Evolutionary conservation across 805 yeast species (phyloP).

Genomic region (Danielia reshetovae): DNA sequence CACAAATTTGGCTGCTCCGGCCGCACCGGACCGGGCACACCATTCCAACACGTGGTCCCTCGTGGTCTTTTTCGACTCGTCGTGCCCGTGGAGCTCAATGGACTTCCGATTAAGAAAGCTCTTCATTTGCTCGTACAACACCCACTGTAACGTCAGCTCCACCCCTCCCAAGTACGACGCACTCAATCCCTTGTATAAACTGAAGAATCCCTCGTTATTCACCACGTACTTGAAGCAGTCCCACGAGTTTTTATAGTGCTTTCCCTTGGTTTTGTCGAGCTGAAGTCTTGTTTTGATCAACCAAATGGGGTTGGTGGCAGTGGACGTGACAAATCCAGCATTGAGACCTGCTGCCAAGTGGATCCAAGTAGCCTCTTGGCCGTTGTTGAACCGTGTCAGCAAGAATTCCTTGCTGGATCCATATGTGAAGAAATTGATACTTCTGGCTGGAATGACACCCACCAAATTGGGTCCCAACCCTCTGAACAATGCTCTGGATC

Average conservation of each 20-base stretch:
- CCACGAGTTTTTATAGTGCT: constrained; percentile 74
- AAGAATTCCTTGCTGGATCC: constrained; percentile 85
- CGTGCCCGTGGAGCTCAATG: constrained; percentile 29
- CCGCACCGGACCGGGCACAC: constrained; percentile 96
- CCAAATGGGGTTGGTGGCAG: constrained; percentile 98
- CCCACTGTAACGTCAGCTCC: constrained; percentile 95
- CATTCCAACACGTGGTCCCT: constrained; percentile 75
- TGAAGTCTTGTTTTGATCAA: constrained; percentile 91
- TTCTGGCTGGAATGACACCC: constrained; percentile 97
- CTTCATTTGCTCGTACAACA: constrained; percentile 93
- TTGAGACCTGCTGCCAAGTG: constrained; percentile 82
- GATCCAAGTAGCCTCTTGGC: constrained; percentile 77
- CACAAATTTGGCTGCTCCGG: constrained; percentile 91
- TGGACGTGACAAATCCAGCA: constrained; percentile 93
- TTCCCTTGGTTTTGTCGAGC: constrained; percentile 67
- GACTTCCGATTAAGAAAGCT: constrained; percentile 53
- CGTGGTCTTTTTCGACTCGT: constrained; percentile 31
- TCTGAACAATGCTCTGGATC: constrained; percentile 80
- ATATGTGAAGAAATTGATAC: constrained; percentile 93
- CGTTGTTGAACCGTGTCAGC: constrained; percentile 62
- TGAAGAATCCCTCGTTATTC: constrained; percentile 70
- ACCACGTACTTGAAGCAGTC: constrained; percentile 76
- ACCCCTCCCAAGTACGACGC: constrained; percentile 93
- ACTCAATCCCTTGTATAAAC: constrained; percentile 85
- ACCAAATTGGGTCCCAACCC: constrained; percentile 96